Conservation (phyloP, 1,284 basidiomycete genomes). For the Cryptococcus depauperatus region DNA sequence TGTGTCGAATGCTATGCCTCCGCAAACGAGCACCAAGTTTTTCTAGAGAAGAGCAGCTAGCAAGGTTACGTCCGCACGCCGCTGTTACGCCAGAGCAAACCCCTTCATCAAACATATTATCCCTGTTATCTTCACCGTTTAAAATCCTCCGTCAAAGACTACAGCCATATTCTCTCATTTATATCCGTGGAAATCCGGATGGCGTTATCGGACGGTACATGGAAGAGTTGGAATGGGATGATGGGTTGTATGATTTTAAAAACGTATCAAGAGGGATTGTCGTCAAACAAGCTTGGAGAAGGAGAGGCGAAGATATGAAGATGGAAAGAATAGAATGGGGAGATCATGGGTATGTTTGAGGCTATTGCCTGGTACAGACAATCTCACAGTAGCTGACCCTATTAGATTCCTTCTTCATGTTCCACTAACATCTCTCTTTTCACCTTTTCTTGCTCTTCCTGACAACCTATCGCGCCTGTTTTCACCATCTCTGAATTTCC, state of each 20-base stretch:
- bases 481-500: slow-evolving; percentile 23
- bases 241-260: slow-evolving; percentile 38
- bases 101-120: not conserved
- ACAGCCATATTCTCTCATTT: slow-evolving; percentile 35
- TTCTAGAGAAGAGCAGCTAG: slow-evolving; percentile 22
- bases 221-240: slow-evolving; percentile 40
- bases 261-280: slow-evolving; percentile 20
- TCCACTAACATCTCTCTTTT: slow-evolving; percentile 29
- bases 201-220: slow-evolving; percentile 41
- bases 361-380: not conserved
- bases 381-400: not conserved
- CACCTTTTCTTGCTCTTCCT: slow-evolving; percentile 25
- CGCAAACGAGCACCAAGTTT: slow-evolving; percentile 18
- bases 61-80: slow-evolving; percentile 18
- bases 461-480: slow-evolving; percentile 15
- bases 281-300: slow-evolving; percentile 5
- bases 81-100: not conserved
- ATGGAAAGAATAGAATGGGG: slow-evolving; percentile 35
- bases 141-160: slow-evolving; percentile 18
- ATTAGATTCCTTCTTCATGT: slow-evolving; percentile 31
- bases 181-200: slow-evolving; percentile 33
- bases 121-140: slow-evolving; percentile 17
- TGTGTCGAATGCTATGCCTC: slow-evolving; percentile 39
- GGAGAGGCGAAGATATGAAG: slow-evolving; percentile 10
- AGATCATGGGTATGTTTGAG: slow-evolving; percentile 32